Conservation (phyloP, 2,329 filamentous ascomycete species). For the Raffaelea arxii region DNA sequence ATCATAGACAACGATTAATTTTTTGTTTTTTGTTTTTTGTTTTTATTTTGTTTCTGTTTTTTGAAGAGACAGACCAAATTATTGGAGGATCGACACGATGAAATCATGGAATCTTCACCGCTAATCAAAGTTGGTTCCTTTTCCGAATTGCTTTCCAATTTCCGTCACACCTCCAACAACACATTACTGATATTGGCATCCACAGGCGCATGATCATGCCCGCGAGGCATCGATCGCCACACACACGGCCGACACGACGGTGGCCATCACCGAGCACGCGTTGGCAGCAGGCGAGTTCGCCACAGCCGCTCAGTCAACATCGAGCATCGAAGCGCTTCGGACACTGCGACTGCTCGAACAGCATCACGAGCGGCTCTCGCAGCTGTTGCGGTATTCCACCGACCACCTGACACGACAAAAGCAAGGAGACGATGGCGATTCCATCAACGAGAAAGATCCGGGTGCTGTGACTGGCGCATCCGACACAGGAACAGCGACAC, state of each 20-base stretch:
- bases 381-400: slow-evolving; percentile 64
- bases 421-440: neutral
- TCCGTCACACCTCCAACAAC: too few species aligned
- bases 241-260: slow-evolving; percentile 64
- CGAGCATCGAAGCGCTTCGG: slow-evolving; percentile 62
- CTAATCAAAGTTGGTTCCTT: slow-evolving; percentile 43
- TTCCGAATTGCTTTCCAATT: slow-evolving; percentile 4
- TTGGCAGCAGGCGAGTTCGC: slow-evolving; percentile 83
- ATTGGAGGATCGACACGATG: too few species aligned
- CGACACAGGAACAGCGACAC: slow-evolving; percentile 4
- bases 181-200: neutral
- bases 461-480: neutral
- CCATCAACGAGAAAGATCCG: slow-evolving; percentile 5
- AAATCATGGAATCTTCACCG: slow-evolving; percentile 59
- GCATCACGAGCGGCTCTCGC: slow-evolving; percentile 76
- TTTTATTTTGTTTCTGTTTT: too few species aligned
- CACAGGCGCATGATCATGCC: slow-evolving; percentile 78
- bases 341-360: slow-evolving; percentile 78
- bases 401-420: slow-evolving; percentile 23
- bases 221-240: slow-evolving; percentile 70
- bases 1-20: too few species aligned
- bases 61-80: too few species aligned
- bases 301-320: slow-evolving; percentile 65
- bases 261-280: slow-evolving; percentile 81
- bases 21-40: too few species aligned